A percentile compares a stretch with the other conserved stretches of the same genome.
Evolutionary conservation across 2,329 filamentous ascomycete species (phyloP).

Genomic region (Sclerotinia minor): DNA sequence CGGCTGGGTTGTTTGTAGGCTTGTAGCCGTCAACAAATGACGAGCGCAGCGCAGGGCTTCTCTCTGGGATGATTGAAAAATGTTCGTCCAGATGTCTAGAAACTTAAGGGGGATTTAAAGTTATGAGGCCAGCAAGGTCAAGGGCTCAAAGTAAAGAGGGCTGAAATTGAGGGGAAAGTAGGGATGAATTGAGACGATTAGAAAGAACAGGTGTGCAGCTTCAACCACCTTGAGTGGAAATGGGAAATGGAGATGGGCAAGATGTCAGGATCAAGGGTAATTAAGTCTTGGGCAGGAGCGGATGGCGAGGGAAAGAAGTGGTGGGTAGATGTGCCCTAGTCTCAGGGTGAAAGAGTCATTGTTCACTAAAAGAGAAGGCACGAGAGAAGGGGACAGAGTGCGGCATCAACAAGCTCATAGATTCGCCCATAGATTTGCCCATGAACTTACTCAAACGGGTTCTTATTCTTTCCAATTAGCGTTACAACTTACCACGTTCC

Average conservation of each 20-base stretch:
- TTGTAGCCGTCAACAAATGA: constrained; percentile 23
- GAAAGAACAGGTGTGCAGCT: not conserved
- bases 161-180: constrained; percentile 9
- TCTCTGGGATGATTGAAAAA: constrained; percentile 17
- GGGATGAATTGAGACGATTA: not conserved
- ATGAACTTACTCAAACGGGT: not conserved
- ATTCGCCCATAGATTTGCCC: not conserved
- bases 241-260: not conserved
- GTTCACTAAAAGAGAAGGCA: not conserved
- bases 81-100: constrained; percentile 11
- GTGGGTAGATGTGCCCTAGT: not conserved
- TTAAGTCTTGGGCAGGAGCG: not conserved
- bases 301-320: not conserved
- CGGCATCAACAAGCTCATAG: not conserved
- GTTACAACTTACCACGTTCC: too few species aligned
- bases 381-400: not conserved
- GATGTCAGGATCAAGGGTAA: constrained; percentile 10
- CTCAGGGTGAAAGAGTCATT: not conserved
- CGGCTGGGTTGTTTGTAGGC: constrained; percentile 17
- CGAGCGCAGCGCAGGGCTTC: constrained; percentile 12
- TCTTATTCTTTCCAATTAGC: not conserved
- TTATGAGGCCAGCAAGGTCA: constrained; percentile 20
- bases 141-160: constrained; percentile 5
- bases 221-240: constrained; percentile 6
- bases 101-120: not conserved